Base-by-base conservation (phyloP, 768 basidiomycete genomes). In the Agrocybe pediades region DNA sequence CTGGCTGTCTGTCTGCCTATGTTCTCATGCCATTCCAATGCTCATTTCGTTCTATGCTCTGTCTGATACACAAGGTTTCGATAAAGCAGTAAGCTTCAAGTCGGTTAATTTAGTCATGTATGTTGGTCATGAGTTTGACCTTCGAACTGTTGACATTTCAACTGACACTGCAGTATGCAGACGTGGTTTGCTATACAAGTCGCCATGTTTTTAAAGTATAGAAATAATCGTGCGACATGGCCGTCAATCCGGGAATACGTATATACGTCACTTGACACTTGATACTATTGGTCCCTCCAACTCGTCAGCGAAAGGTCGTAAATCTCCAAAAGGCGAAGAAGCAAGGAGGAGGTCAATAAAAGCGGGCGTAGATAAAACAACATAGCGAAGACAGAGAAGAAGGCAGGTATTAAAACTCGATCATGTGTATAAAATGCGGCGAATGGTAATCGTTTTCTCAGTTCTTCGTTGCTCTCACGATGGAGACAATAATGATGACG, bases 401-500 rank as follows among this genome's bases (percentile, higher is more conserved):
- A 39, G 41, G 39, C 49, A 60, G 46, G 57, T 29, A 57, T 54
- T 52, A 42, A 53, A 40, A 42, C 27, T 49, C 36, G 51, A 42
- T 41, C 48, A 43, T 15, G 46, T 26, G 48, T 29, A 44, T 43
- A 48, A 40, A 25, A n/a, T n/a, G n/a, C n/a, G 25, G 41, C 21
- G 30, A 25, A 17, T 39, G 53, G 26, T 11, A 20, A 53, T 52
- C 15, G 49, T 33, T 20, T 30, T 45, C 45, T 66, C 75, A 76
- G 45, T 83, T 72, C 54, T 83, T 69, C 60, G 87, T 89, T 68
- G 93, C 84, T 76, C 92, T 94, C 67, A 97, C 90, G 65, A 98
- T 86, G 25, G 91, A 92, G 49, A 98, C 92, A 62, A 98, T 88
- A 68, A 99, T 96, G 76, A 99, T 95, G 70, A 95, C 79, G 61